Conservation (phyloP, 805 yeast genomes). For the Wickerhamiella azyma region DNA sequence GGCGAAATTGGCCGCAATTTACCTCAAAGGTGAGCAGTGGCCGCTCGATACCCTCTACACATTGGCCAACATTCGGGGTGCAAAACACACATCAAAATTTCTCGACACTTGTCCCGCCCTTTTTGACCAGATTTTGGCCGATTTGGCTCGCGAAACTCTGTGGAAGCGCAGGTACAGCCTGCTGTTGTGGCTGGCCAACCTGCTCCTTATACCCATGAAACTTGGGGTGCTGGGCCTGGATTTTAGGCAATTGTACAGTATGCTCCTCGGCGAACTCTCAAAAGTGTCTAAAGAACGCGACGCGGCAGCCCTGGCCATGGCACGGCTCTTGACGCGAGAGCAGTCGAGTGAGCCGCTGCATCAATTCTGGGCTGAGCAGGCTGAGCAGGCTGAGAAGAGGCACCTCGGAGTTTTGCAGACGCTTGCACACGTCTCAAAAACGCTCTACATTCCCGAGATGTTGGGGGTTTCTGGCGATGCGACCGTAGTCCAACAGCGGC, state of each 20-base stretch:
- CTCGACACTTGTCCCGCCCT: conserved; percentile 46
- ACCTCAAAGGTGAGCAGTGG: not conserved
- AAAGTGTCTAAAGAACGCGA: conserved; percentile 46
- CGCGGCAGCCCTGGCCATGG: conserved; percentile 38
- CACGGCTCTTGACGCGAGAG: conserved; percentile 39
- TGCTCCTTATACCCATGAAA: conserved; percentile 63
- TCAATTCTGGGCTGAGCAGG: not conserved
- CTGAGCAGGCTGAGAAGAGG: not conserved
- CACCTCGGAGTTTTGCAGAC: not conserved
- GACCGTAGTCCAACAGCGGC: conserved; percentile 9
- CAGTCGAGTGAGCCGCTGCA: conserved; percentile 24
- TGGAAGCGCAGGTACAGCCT: conserved; percentile 41
- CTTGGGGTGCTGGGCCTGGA: conserved; percentile 32
- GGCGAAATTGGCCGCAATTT: not conserved
- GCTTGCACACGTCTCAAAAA: not conserved
- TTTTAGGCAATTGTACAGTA: conserved; percentile 22
- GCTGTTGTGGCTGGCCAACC: conserved; percentile 58
- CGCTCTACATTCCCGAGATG: not conserved
- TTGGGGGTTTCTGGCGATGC: not conserved
- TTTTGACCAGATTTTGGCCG: conserved; percentile 27
- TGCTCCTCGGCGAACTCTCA: conserved; percentile 17
- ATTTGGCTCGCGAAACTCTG: conserved; percentile 7
- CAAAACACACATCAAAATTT: conserved; percentile 44
- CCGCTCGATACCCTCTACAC: conserved; percentile 29
- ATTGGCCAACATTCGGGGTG: conserved; percentile 51